Conservation (phyloP, 345 rosid species). For the Linum trigynum region DNA sequence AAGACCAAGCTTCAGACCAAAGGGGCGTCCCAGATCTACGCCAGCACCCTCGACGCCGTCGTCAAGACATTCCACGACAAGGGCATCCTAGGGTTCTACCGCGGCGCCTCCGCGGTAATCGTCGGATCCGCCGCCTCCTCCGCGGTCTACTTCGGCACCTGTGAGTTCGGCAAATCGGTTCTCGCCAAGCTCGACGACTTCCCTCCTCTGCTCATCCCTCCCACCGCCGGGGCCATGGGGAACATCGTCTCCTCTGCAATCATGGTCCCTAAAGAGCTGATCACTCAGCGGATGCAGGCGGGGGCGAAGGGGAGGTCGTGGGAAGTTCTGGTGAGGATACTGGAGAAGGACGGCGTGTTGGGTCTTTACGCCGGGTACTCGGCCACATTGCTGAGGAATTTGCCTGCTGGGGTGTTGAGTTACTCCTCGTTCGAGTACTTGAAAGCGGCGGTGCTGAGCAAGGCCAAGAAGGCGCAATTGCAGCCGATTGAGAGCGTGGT, state of each 20-base stretch:
- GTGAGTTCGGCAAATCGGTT: conserved; percentile 75
- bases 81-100: conserved; percentile 79
- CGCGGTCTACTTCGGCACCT: conserved; percentile 14
- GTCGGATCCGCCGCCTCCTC: conserved; percentile 38
- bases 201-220: conserved; percentile 30
- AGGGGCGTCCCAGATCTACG: conserved; percentile 68
- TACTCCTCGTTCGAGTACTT: conserved; percentile 82
- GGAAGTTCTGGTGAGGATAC: conserved; percentile 52
- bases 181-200: neutral
- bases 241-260: conserved; percentile 83
- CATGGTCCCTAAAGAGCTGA: conserved; percentile 90
- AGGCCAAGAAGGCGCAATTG: conserved; percentile 45
- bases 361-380: conserved; percentile 89
- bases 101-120: conserved; percentile 86
- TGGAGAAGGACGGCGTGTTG: conserved; percentile 78
- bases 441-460: conserved; percentile 60
- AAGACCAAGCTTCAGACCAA: conserved; percentile 87
- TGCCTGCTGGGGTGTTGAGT: conserved; percentile 87
- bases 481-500: conserved; percentile 81
- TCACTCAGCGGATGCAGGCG: conserved; percentile 88
- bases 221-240: conserved; percentile 96
- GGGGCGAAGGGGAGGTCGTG: conserved; percentile 77
- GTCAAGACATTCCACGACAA: conserved; percentile 61
- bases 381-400: conserved; percentile 76
- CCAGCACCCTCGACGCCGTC: conserved; percentile 55